Evolutionary conservation across 148 eudicot species (phyloP).

Genomic region (Vaccinium corymbosum): DNA sequence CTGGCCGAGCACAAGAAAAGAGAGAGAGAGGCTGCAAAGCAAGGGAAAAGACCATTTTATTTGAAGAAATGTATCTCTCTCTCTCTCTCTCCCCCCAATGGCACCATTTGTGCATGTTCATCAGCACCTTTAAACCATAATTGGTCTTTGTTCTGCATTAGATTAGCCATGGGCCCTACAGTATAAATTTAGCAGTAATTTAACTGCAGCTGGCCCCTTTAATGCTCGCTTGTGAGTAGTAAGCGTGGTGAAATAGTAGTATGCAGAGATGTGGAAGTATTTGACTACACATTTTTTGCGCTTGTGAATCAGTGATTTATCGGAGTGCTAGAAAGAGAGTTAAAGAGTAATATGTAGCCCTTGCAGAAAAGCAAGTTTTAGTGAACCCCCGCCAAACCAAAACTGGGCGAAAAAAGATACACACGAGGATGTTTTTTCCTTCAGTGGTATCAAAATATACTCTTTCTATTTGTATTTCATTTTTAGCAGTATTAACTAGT

Average conservation of each 20-base stretch:
- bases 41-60: conserved; percentile 84
- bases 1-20: conserved; percentile 84
- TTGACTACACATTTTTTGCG: not conserved
- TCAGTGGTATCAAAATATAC: not conserved
- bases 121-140: not conserved
- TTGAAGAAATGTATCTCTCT: conserved; percentile 67
- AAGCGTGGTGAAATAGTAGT: not conserved
- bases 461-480: not conserved
- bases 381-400: not conserved
- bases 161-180: not conserved
- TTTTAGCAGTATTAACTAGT: not conserved
- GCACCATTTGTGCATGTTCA: not conserved
- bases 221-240: not conserved
- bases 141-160: not conserved
- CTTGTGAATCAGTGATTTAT: not conserved
- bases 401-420: not conserved
- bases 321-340: not conserved
- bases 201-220: not conserved
- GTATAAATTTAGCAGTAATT: not conserved
- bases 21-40: conserved; percentile 84
- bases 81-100: conserved; percentile 8
- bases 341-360: not conserved
- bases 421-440: not conserved
- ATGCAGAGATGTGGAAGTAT: not conserved
- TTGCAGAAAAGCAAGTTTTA: conserved; percentile 1